A percentile compares a stretch with the other conserved stretches of the same genome.
These are phyloP conservation scores for Monosporascus sp. DNA, from an alignment of 2,329 filamentous ascomycete genomes.

Conservation along the genomic window DNA sequence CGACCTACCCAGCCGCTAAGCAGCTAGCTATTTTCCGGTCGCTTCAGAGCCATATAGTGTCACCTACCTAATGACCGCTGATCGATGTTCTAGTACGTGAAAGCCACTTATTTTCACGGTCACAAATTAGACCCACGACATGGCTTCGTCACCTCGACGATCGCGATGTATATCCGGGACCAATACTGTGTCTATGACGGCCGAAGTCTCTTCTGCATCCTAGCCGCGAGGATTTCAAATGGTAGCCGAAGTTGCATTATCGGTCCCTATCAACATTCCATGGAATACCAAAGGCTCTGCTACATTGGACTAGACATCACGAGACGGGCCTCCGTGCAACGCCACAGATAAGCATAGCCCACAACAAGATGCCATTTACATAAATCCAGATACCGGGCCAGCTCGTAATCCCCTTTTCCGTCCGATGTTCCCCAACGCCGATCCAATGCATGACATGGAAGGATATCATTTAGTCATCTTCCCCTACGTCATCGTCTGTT, in stretches of 20 bases:
- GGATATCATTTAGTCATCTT: slow-evolving; percentile 29
- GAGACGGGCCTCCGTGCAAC: neutral
- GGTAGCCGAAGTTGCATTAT: neutral
- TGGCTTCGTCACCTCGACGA: neutral
- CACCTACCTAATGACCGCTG: neutral
- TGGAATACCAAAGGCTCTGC: neutral
- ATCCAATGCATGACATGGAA: slow-evolving; percentile 9
- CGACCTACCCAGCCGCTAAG: neutral
- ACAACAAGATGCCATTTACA: slow-evolving; percentile 1
- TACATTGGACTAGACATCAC: neutral
- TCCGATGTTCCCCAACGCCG: slow-evolving; percentile 11
- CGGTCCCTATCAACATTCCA: neutral
- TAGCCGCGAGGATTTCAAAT: neutral
- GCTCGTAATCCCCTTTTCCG: slow-evolving; percentile 13
- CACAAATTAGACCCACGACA: neutral
- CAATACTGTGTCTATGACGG: too few relatives aligned
- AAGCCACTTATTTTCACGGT: neutral
- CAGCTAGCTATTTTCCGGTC: neutral
- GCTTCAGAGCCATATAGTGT: neutral
- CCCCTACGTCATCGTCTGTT: slow-evolving; percentile 42
- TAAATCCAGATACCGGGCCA: slow-evolving; percentile 15
- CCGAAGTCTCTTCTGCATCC: neutral
- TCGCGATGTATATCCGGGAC: neutral
- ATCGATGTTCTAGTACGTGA: neutral
- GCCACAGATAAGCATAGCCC: neutral